A percentile compares a stretch with the other conserved stretches of the same genome.
These are phyloP conservation scores for Bruguiera hainesii DNA, from an alignment of 441 rosid species.

Conservation along the genomic window DNA sequence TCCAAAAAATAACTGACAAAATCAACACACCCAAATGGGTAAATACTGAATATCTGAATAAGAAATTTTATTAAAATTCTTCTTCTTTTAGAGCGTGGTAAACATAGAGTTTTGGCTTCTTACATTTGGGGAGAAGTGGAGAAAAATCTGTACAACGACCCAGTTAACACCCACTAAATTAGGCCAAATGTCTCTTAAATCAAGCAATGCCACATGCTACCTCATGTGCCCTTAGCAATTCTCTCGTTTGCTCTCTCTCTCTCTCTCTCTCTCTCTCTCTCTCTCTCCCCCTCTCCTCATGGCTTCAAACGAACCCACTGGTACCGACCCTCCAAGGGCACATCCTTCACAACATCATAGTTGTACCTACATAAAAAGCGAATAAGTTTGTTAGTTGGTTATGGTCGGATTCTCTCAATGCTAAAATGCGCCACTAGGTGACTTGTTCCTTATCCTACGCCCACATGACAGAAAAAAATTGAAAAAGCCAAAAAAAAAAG, in stretches of 20 bases:
- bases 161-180: slow-evolving; percentile 6
- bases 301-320: slow-evolving; percentile 67
- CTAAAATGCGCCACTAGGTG: slow-evolving; percentile 29
- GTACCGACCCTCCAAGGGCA: slow-evolving; percentile 74
- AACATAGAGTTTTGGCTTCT: slow-evolving; percentile 5
- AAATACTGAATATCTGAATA: too few relatives aligned
- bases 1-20: slow-evolving; percentile 13
- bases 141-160: slow-evolving; percentile 26
- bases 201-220: slow-evolving; percentile 13
- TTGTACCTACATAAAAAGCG: slow-evolving; percentile 50
- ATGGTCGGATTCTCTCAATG: slow-evolving; percentile 13
- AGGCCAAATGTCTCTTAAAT: background rate
- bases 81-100: background rate
- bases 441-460: slow-evolving; percentile 36
- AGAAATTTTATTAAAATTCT: too few relatives aligned
- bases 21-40: background rate
- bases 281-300: slow-evolving; percentile 2
- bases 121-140: background rate
- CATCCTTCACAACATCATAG: slow-evolving; percentile 60
- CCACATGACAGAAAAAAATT: background rate
- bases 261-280: background rate
- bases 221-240: slow-evolving; percentile 32
- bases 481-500: background rate
- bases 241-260: background rate
- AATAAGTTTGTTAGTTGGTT: slow-evolving; percentile 47